A percentile compares a stretch with the other conserved stretches of the same genome.
Conservation (phyloP, 352 stramenopile genomes). For the Phytophthora sp. region DNA sequence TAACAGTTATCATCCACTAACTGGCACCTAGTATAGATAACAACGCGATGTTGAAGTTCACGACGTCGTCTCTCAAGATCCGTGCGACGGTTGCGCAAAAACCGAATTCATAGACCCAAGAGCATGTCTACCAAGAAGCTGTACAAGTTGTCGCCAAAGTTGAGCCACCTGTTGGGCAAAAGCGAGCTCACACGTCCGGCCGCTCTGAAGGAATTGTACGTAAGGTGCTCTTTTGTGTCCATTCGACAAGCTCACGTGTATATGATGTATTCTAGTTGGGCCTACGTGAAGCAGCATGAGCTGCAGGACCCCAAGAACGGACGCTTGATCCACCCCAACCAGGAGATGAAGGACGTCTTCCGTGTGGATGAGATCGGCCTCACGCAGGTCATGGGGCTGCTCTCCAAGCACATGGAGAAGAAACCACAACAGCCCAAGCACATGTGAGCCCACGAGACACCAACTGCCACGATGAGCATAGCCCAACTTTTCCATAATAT, state of each 20-base stretch:
- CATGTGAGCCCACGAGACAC: too few relatives aligned
- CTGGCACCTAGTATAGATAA: constrained; percentile 1
- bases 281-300: constrained; percentile 78
- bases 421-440: constrained; percentile 11
- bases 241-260: background rate
- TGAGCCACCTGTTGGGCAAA: constrained; percentile 73
- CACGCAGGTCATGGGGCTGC: constrained; percentile 71
- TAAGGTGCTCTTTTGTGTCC: too few relatives aligned
- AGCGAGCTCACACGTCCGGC: constrained; percentile 67
- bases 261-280: constrained; percentile 51
- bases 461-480: background rate
- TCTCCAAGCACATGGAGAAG: constrained; percentile 78
- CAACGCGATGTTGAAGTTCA: background rate
- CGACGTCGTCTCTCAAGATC: too few relatives aligned
- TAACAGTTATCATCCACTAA: too few relatives aligned
- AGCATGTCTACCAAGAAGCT: constrained; percentile 44
- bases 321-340: constrained; percentile 72
- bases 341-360: constrained; percentile 73
- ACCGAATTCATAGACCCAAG: too few relatives aligned
- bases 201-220: constrained; percentile 82
- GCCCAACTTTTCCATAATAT: constrained; percentile 17
- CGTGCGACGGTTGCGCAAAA: too few relatives aligned
- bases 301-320: constrained; percentile 76
- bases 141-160: constrained; percentile 67
- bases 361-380: constrained; percentile 72